phyloP scores from a whole-genome alignment of 176 grass and related monocot genomes.

The Rhipidocladum racemiflorum region DNA sequence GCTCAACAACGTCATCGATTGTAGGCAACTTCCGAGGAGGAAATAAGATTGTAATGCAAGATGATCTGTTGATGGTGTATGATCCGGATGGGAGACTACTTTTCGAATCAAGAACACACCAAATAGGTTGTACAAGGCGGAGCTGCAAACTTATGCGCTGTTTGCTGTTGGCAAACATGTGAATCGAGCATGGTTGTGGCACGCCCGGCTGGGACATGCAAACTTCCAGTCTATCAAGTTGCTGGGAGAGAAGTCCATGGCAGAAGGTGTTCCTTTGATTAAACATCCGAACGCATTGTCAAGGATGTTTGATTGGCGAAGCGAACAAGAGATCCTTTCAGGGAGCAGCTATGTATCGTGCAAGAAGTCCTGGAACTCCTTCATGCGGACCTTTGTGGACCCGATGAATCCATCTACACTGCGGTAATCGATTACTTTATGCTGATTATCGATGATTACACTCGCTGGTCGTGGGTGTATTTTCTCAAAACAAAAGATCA shows the following conservation, averaged over 20 bases:
- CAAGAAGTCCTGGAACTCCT: not conserved
- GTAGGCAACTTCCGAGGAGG: too few relatives aligned
- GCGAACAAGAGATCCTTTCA: not conserved
- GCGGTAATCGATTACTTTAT: not conserved
- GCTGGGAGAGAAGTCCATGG: not conserved
- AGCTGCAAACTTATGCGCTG: too few relatives aligned
- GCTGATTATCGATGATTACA: not conserved
- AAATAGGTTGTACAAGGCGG: too few relatives aligned
- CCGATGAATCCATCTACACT: not conserved
- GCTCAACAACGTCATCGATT: too few relatives aligned
- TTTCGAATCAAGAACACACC: too few relatives aligned
- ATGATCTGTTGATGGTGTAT: too few relatives aligned
- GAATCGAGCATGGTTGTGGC: not conserved
- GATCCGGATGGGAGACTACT: too few relatives aligned
- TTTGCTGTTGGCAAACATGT: not conserved
- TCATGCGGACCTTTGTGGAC: not conserved
- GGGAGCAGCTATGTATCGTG: not conserved
- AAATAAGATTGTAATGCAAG: too few relatives aligned
- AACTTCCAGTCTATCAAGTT: not conserved
- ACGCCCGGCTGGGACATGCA: not conserved
- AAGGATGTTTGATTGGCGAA: not conserved
- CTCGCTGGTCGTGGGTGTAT: not conserved
- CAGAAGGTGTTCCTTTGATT: not conserved
- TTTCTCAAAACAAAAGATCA: not conserved
- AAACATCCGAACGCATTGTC: not conserved